Conservation (phyloP, 805 yeast species). For the Barnettozyma siamensis region DNA sequence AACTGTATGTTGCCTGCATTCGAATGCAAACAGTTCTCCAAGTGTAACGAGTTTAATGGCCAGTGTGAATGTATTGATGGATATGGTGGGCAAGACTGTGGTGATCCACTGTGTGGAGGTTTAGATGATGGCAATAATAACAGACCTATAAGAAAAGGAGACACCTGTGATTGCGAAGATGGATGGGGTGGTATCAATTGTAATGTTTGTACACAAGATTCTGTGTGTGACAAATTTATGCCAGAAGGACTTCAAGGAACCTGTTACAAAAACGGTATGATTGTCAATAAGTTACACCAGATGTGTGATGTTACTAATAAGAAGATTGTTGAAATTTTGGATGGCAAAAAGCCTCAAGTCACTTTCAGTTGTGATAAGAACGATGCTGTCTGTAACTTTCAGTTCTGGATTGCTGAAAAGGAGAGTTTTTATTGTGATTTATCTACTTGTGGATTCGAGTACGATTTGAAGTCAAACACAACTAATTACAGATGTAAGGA, state of each 20-base stretch:
- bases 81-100: constrained; percentile 90
- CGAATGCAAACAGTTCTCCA: constrained; percentile 83
- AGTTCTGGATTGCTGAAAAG: constrained; percentile 88
- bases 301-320: constrained; percentile 92
- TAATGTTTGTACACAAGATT: constrained; percentile 70
- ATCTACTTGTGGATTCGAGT: constrained; percentile 62
- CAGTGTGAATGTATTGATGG: constrained; percentile 90
- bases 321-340: constrained; percentile 73
- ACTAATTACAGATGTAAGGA: constrained; percentile 75
- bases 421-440: constrained; percentile 92
- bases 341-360: constrained; percentile 83
- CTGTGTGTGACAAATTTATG: constrained; percentile 78
- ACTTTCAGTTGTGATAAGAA: constrained; percentile 82
- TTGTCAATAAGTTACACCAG: constrained; percentile 77
- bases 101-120: constrained; percentile 82
- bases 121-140: constrained; percentile 47
- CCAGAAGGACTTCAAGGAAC: constrained; percentile 85
- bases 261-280: constrained; percentile 79
- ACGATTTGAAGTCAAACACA: constrained; percentile 53
- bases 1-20: constrained; percentile 91
- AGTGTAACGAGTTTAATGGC: constrained; percentile 85
- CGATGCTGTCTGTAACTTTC: constrained; percentile 70
- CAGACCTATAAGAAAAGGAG: constrained; percentile 55
- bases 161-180: constrained; percentile 60
- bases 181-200: constrained; percentile 98